Base-by-base conservation (phyloP, 208 protist genomes). In the Wallacemonas sp. region DNA sequence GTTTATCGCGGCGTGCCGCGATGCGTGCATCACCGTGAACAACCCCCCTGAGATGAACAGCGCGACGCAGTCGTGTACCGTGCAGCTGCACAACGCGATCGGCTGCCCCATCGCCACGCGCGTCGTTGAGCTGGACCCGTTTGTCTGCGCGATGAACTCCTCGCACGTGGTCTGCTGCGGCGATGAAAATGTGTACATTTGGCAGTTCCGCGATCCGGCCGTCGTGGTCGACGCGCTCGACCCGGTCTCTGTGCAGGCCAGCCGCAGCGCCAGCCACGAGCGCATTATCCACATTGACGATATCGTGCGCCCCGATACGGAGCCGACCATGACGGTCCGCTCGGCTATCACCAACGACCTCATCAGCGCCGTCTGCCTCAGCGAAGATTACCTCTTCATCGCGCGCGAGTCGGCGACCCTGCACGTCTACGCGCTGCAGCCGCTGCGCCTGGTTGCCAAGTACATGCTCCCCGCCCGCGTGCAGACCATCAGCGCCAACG, bases 41-140 rank as follows among this genome's bases (percentile, higher is more conserved):
- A 54, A 80, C 23, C 78, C 85, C 24, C 80, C 78, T 32, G 61
- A 89, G n/a, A 43, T 48, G n/a, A n/a, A n/a, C 19, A 11, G n/a
- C 2, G 54, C 9, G 21, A 48, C 61, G 4, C 68, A 75, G 30
- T 66, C 80, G 61, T 84, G 87, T 32, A 76, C 97, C 38, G 85
- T 97, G 30, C 85, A 93, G 79, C 83, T 99, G 12, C 93, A 98
- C 63, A 98, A 98, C 76, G 77, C 96, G 30, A 98, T 99, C 71
- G 98, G 98, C 14, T 88, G 86, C 54, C 92, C 97, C 14, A 69
- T 99, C 17, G 97, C 97, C 47, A 93, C 84, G 3, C 93, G 96
- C 65, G 90, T 96, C 57, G 70, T 98, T 8, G 87, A 96, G 23
- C 71, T 99, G 34, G 97, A 98, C 65, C 92, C 93, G 12, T 79